Evolutionary conservation across 176 grass and related monocot species (phyloP).

Genomic region (Metroxylon sagu): DNA sequence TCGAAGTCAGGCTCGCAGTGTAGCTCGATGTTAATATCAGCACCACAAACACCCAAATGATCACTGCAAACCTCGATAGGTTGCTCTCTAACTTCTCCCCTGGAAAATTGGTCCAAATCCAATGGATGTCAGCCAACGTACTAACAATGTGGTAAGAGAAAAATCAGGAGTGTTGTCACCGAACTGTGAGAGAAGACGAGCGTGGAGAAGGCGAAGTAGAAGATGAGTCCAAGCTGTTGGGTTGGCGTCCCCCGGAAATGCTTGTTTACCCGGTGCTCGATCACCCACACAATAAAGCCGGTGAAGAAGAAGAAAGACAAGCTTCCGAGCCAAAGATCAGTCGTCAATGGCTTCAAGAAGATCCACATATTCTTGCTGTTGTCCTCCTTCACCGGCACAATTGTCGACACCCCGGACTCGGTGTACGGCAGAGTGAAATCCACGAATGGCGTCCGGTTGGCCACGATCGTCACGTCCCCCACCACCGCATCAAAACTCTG

Average conservation of each 20-base stretch:
- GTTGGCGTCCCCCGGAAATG: constrained; percentile 54
- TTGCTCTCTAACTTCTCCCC: constrained; percentile 93
- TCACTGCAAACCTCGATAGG: constrained; percentile 50
- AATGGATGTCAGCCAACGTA: not conserved
- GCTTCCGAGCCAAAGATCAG: constrained; percentile 59
- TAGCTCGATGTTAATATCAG: constrained; percentile 48
- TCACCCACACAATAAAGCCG: constrained; percentile 73
- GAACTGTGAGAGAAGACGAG: constrained; percentile 88
- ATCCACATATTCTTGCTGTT: constrained; percentile 58
- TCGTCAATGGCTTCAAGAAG: constrained; percentile 61
- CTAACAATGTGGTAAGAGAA: too few relatives aligned
- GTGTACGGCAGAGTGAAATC: constrained; percentile 88
- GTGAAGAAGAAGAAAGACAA: constrained; percentile 80
- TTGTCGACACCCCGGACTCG: constrained; percentile 80
- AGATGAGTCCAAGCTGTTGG: constrained; percentile 71
- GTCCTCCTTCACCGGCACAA: constrained; percentile 38
- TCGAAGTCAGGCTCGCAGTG: constrained; percentile 40
- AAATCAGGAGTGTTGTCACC: not conserved
- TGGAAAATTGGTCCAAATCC: constrained; percentile 15
- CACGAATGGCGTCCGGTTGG: constrained; percentile 37
- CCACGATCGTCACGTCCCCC: constrained; percentile 65
- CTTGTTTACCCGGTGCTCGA: constrained; percentile 70
- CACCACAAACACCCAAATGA: constrained; percentile 46
- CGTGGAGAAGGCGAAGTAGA: constrained; percentile 88
- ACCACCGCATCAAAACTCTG: constrained; percentile 38